A percentile compares a stretch with the other conserved stretches of the same genome.
phyloP scores from a whole-genome alignment of 768 basidiomycete species.

The Scleroderma citrinum region DNA sequence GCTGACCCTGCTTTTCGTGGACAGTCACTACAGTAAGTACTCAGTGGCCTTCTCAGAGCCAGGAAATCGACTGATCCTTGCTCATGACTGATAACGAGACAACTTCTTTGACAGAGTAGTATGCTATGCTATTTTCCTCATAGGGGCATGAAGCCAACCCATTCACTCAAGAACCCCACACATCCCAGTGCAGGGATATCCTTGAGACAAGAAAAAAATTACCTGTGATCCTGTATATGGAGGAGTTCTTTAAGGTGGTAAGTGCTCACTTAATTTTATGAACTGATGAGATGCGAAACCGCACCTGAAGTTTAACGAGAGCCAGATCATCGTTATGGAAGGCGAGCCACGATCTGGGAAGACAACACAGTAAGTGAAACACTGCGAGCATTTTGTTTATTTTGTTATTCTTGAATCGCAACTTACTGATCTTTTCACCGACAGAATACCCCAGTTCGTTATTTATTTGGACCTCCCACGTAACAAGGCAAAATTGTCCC shows the following conservation, averaged over 20 bases:
- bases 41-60: no score
- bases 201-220: slow-evolving; percentile 79
- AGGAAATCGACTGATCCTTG: no score
- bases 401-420: slow-evolving; percentile 11
- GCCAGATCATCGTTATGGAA: slow-evolving; percentile 87
- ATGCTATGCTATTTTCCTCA: background rate
- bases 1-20: no score
- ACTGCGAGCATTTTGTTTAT: slow-evolving; percentile 10
- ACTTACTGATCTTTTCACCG: slow-evolving; percentile 28
- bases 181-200: slow-evolving; percentile 80
- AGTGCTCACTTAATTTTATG: slow-evolving; percentile 31
- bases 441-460: slow-evolving; percentile 94
- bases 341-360: slow-evolving; percentile 96
- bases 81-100: background rate
- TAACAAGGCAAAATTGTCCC: slow-evolving; percentile 85
- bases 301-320: slow-evolving; percentile 20
- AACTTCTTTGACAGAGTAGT: background rate
- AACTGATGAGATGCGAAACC: background rate
- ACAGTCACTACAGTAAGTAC: no score
- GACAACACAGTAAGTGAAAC: slow-evolving; percentile 77
- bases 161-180: slow-evolving; percentile 77
- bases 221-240: slow-evolving; percentile 90
- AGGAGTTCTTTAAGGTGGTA: slow-evolving; percentile 86
- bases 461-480: slow-evolving; percentile 91
- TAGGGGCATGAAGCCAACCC: slow-evolving; percentile 82